Evolutionary conservation across 2,329 filamentous ascomycete genomes (phyloP), one percentile per base, ranked within the genome.

Genomic region (Apiospora rasikravindrae): DNA sequence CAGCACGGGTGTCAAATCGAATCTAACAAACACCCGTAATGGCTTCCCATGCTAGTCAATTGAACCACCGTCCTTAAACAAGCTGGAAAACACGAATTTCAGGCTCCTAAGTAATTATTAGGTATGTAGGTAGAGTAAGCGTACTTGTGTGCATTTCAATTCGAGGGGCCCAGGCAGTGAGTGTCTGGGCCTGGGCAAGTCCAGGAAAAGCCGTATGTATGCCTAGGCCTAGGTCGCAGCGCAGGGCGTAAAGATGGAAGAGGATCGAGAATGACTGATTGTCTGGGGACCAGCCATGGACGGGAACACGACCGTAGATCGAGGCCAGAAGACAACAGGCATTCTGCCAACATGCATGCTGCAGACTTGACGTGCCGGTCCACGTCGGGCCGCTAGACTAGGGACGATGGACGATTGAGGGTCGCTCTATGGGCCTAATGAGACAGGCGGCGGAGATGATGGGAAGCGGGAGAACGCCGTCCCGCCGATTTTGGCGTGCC

Each of bases 361-460:
- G 57, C 37, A 40, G 57, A 40, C 33, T 64, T 40, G 57, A 64
- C 10, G 57, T 64, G 57, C 57, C 53, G 33, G 29, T 64, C 57
- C 29, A 64, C 33, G 29, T 40, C 29, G 57, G 57, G 57, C 57
- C 57, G 57, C 57, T 64, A 40, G 57, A 14, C 53, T 37, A 64
- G 29, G 53, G 29, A 64, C 3, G 22, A 64, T 14, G 57, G 57
- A n/a, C 33, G 10, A 57, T 26, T 26, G 51, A 53, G 51, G 51
- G 24, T 57, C 51, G 14, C 40, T 42, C 22, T 64, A 64, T 64
- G 57, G 57, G 19, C 33, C 57, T 40, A 22, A 33, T 64, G 57
- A 64, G 24, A 64, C 57, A 64, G 57, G 19, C 11, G 11, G 19
- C 57, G 57, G 29, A 64, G 33, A 40, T 64, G 29, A 64, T 40